Base-by-base conservation (phyloP, 2,329 filamentous ascomycete genomes). In the Colletotrichum melonis region DNA sequence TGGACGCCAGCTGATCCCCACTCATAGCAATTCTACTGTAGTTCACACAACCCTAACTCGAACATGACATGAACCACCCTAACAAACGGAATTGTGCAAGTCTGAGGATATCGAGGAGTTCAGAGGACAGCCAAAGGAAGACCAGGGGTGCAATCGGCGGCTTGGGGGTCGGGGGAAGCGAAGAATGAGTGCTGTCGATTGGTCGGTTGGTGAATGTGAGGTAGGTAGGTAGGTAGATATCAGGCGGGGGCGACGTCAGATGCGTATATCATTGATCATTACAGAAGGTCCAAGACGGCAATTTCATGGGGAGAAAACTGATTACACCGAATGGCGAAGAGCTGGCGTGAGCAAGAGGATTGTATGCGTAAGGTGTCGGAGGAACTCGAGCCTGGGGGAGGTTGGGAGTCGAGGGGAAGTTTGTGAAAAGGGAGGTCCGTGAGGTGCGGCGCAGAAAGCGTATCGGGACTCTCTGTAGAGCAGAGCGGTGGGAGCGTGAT, bases 1-100 rank as follows among this genome's bases (percentile, higher is more conserved):
- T 91, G 81, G 86, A 85, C 83, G 83, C 82, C 80, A 83, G 83
- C 84, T 87, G 86, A 83, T 91, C 87, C 84, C 87, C 88, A 87
- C 86, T 91, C 90, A 92, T 92, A 91, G 88, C 89, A 90, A 77
- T 79, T 82, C 77, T 74, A 73, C 72, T 75, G 74, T 65, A 67
- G 57, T 74, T 74, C 68, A 74, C 68, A 72, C 69, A 67, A 70
- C 71, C 71, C 74, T 73, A 67, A 72, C 75, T 74, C 65, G 64
- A 62, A 67, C 75, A 76, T 76, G 72, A 70, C 75, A 69, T 55
- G 26, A 68, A 55, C 58, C 59, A 74, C 73, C 59, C 28, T 58
- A 28, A 74, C 67, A 69, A 74, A 55, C 56, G 52, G 54, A 26
- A 35, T 26, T 32, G 11, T 72, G 19, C 59, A 64, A 35, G 22